Evolutionary conservation across 768 basidiomycete genomes (phyloP).

Genomic region (Tylopilus felleus): DNA sequence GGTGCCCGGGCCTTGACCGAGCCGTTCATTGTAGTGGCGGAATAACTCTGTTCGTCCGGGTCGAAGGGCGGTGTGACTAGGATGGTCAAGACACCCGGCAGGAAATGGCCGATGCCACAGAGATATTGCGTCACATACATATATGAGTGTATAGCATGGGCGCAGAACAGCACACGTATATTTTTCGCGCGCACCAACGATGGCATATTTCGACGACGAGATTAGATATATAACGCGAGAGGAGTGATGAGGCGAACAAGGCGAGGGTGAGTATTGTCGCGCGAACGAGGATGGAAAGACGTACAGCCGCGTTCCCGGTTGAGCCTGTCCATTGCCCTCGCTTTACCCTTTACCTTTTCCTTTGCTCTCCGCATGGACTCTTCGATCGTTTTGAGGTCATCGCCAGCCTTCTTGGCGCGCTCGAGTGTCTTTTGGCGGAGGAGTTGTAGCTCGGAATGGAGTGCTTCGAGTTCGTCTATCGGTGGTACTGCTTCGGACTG

Average conservation of each 20-base stretch:
- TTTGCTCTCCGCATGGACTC: conserved; percentile 74
- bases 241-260: conserved; percentile 18
- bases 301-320: conserved; percentile 75
- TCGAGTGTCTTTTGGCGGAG: conserved; percentile 55
- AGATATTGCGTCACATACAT: conserved; percentile 10
- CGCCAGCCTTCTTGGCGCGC: conserved; percentile 68
- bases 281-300: conserved; percentile 34
- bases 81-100: conserved; percentile 1
- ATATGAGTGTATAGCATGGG: not conserved
- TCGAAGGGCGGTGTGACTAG: conserved; percentile 48
- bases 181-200: conserved; percentile 13
- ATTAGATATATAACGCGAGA: conserved; percentile 1
- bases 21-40: conserved; percentile 27
- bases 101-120: conserved; percentile 9
- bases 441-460: conserved; percentile 58
- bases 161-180: not conserved
- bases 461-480: conserved; percentile 64
- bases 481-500: conserved; percentile 65
- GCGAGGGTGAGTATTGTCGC: conserved; percentile 9
- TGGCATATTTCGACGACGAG: conserved; percentile 1
- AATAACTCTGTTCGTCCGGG: conserved; percentile 45
- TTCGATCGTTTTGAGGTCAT: conserved; percentile 70
- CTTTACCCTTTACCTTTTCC: conserved; percentile 74
- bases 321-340: conserved; percentile 63
- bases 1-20: conserved; percentile 47